Percentiles rank a stretch among this genome's conserved stretches.
Conservation (phyloP, 805 yeast genomes). For the Nakazawaea ambrosiae region DNA sequence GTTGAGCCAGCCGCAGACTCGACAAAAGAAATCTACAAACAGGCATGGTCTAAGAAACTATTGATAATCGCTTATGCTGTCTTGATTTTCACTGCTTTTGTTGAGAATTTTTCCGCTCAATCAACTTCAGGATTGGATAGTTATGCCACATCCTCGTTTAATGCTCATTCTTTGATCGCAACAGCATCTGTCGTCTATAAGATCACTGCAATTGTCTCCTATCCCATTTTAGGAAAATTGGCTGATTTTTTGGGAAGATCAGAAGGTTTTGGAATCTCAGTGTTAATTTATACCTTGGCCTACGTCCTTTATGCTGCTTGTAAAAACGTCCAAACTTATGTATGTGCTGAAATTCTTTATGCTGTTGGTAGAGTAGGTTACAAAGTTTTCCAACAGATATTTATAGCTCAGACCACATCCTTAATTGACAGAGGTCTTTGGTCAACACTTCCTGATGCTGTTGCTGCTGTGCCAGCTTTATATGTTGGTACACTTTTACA, state of each 20-base stretch:
- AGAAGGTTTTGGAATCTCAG: conserved; percentile 26
- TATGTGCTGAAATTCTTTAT: conserved; percentile 29
- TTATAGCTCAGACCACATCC: conserved; percentile 31
- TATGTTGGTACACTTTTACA: conserved; percentile 22
- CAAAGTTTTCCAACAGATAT: conserved; percentile 26
- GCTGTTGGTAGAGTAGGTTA: conserved; percentile 32
- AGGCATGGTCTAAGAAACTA: conserved; percentile 17
- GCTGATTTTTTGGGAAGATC: conserved; percentile 34
- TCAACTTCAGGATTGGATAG: conserved; percentile 19
- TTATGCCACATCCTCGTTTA: conserved; percentile 32
- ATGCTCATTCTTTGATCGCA: conserved; percentile 31
- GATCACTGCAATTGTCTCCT: conserved; percentile 30
- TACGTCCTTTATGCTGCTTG: conserved; percentile 29
- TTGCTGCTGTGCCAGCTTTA: conserved; percentile 21
- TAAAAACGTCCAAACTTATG: conserved; percentile 26
- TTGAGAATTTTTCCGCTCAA: conserved; percentile 14
- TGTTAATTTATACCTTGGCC: conserved; percentile 27
- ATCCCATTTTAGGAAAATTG: conserved; percentile 33
- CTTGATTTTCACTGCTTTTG: conserved; percentile 23
- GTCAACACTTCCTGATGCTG: conserved; percentile 26
- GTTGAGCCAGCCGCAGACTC: no score
- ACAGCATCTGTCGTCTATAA: conserved; percentile 31
- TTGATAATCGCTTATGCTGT: conserved; percentile 18
- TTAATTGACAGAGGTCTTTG: conserved; percentile 31
- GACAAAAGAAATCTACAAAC: conserved; percentile 4